A percentile compares a stretch with the other conserved stretches of the same genome.
Conservation (phyloP, 768 basidiomycete species). For the Trametes cubensis region DNA sequence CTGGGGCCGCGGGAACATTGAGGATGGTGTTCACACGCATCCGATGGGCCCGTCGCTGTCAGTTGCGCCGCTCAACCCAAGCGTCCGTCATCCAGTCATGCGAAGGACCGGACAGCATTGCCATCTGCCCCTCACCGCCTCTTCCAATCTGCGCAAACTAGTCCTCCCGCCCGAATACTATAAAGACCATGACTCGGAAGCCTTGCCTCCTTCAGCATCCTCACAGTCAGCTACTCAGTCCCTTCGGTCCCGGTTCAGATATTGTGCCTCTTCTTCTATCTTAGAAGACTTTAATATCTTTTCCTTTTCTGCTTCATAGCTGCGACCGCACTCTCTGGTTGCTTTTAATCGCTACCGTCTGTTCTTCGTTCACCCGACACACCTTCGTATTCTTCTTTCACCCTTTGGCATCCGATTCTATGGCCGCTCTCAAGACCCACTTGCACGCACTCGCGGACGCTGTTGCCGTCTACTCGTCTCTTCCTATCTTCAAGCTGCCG, state of each 20-base stretch:
- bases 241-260: constrained; percentile 16
- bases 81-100: constrained; percentile 16
- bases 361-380: not conserved
- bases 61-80: constrained; percentile 19
- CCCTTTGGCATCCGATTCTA: not conserved
- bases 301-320: not conserved
- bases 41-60: constrained; percentile 5
- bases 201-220: constrained; percentile 7
- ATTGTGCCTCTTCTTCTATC: constrained; percentile 13
- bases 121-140: constrained; percentile 11
- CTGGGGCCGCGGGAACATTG: constrained; percentile 4
- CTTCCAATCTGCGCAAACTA: constrained; percentile 1
- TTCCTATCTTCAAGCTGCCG: constrained; percentile 60
- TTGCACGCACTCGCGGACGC: constrained; percentile 60
- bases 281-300: constrained; percentile 18
- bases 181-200: constrained; percentile 13
- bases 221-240: constrained; percentile 3
- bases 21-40: constrained; percentile 3
- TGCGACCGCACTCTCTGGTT: not conserved
- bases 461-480: constrained; percentile 46
- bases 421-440: constrained; percentile 44
- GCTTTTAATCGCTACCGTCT: constrained; percentile 10
- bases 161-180: not conserved
- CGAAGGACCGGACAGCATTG: constrained; percentile 14
- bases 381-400: not conserved